Percentiles rank a stretch among this genome's conserved stretches.
Evolutionary conservation across 1,284 basidiomycete genomes (phyloP).

Genomic region (Pterulicium gracile): DNA sequence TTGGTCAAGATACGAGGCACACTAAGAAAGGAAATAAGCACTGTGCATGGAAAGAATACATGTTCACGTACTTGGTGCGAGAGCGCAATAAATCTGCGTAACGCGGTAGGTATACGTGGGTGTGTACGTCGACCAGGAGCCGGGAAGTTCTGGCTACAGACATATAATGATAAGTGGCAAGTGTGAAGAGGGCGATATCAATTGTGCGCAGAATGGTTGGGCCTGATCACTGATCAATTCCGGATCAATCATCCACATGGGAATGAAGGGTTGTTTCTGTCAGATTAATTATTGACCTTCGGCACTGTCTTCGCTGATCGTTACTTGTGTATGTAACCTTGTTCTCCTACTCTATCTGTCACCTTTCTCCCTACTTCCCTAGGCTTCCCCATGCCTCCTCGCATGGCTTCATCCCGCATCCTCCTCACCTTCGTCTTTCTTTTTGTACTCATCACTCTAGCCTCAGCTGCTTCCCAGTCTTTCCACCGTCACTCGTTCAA

Average conservation of each 20-base stretch:
- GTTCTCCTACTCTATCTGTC: not conserved
- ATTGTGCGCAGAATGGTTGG: no score
- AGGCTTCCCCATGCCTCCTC: not conserved
- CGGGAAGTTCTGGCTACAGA: conserved; percentile 12
- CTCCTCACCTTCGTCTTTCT: not conserved
- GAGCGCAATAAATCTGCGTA: conserved; percentile 57
- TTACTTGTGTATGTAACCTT: no score
- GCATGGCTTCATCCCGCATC: not conserved
- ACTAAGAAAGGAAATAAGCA: no score
- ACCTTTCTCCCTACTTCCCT: no score
- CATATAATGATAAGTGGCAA: conserved; percentile 12
- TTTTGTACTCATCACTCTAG: conserved; percentile 4
- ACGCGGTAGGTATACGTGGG: conserved; percentile 71
- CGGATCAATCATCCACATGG: not conserved
- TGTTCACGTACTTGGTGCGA: conserved; percentile 21
- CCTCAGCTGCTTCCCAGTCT: conserved; percentile 1
- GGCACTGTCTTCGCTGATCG: no score
- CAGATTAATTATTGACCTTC: no score
- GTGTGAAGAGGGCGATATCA: no score
- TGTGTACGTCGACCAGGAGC: conserved; percentile 67
- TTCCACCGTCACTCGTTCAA: not conserved
- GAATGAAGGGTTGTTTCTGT: no score
- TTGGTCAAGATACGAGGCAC: not conserved
- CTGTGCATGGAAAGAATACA: no score
- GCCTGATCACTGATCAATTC: not conserved